Base-by-base conservation (phyloP, 768 basidiomycete genomes). In the Gelatoporia subvermispora region DNA sequence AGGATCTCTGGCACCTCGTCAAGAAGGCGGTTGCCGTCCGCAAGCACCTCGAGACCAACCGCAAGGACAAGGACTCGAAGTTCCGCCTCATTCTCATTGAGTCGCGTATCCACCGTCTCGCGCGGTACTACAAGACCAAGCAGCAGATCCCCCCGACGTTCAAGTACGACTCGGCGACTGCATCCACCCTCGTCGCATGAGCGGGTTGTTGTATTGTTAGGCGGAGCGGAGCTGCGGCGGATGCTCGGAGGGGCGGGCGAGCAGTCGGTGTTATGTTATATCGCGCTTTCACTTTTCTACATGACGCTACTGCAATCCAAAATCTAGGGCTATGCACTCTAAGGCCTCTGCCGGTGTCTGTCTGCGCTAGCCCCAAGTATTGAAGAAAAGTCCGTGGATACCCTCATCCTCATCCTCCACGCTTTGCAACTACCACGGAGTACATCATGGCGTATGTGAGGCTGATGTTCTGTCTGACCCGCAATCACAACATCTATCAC, bases 1-100 rank as follows among this genome's bases (percentile, higher is more conserved):
- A 99, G 83, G 95, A 96, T 81, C 88, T 97, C 55, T 96, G 92
- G 88, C 87, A 93, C 82, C 85, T 96, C 72, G 87, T 98, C 83
- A 97, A 97, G 85, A 99, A 97, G 85, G 95, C 95, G 70, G 93
- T 99, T 65, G 79, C 91, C 62, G 93, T 99, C 65, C 93, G 94
- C 74, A 98, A 97, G 80, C 95, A 98, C 74, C 82, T 99, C 60
- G 92, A 96, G 72, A 78, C 81, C 64, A 97, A 96, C 87, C 85
- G 95, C 69, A 95, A 94, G 72, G 95, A 99, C 82, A 95, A 93
- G 79, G 94, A 97, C 80, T 91, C 90, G 71, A 95, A 84, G 65
- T 84, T 84, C 79, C 91, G 94, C 69, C 85, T 97, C 64, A 97
- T 97, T 78, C 77, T 97, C 63, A 95, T 99, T 79, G 95, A 99